Evolutionary conservation across 257 asterid species (phyloP).

Genomic region (Osmanthus fragrans): DNA sequence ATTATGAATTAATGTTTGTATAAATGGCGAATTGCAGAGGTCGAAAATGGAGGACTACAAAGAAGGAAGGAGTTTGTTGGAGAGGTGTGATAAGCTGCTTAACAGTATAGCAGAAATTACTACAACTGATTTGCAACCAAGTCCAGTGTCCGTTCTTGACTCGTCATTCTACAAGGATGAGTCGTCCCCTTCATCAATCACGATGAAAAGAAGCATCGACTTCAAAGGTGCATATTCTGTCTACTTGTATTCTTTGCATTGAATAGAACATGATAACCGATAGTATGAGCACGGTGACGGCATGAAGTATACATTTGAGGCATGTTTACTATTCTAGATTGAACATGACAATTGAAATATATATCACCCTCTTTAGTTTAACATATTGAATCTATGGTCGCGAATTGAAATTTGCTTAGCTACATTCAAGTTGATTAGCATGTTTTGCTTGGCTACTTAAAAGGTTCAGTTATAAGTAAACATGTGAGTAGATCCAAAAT

Average conservation of each 20-base stretch:
- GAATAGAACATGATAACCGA: background rate
- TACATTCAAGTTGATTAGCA: too few species aligned
- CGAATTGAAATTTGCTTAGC: background rate
- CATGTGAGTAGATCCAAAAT: too few species aligned
- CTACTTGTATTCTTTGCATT: background rate
- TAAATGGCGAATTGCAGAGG: conserved; percentile 41
- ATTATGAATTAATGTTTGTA: conserved; percentile 2
- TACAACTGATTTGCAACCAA: conserved; percentile 70
- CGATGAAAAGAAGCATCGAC: conserved; percentile 60
- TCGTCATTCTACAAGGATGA: conserved; percentile 88
- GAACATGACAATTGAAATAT: background rate
- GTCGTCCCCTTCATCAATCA: conserved; percentile 72
- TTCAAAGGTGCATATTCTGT: conserved; percentile 57
- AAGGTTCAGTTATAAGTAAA: too few species aligned
- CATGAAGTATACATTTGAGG: background rate
- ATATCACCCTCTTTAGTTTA: background rate
- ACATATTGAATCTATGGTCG: background rate
- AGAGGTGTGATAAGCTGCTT: conserved; percentile 91
- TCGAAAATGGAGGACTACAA: conserved; percentile 59
- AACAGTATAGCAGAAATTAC: conserved; percentile 86
- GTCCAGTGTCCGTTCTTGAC: conserved; percentile 96
- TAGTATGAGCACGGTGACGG: background rate
- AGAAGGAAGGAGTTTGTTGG: conserved; percentile 70
- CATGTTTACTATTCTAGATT: background rate
- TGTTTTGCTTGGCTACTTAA: too few species aligned